Evolutionary conservation across 1,284 basidiomycete genomes (phyloP).

Genomic region (Mycocalia duriaeana): DNA sequence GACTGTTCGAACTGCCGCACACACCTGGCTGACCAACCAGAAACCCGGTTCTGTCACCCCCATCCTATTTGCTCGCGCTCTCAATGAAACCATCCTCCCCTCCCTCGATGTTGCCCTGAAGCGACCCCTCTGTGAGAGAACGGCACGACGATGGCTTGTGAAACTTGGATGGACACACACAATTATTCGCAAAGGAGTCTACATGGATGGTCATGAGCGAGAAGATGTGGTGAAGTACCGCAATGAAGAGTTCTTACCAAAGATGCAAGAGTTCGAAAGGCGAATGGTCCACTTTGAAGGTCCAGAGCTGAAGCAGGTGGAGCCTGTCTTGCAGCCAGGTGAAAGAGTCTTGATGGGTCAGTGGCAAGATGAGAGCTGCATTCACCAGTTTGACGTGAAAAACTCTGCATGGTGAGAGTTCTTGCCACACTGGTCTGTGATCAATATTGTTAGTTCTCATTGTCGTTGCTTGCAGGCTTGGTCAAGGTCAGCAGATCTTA

Average conservation of each 20-base stretch:
- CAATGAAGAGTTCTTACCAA: slow-evolving; percentile 23
- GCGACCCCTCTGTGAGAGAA: slow-evolving; percentile 7
- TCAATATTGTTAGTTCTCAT: neutral
- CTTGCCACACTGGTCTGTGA: neutral
- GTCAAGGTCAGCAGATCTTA: neutral
- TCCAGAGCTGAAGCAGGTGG: neutral
- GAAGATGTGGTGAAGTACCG: slow-evolving; percentile 30
- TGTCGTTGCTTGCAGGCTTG: neutral
- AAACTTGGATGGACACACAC: slow-evolving; percentile 22
- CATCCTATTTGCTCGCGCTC: neutral
- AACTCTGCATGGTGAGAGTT: neutral
- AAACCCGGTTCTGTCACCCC: slow-evolving; percentile 4
- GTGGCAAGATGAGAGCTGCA: slow-evolving; percentile 1
- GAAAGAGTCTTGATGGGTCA: neutral
- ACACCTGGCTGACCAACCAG: slow-evolving; percentile 5
- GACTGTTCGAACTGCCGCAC: slow-evolving; percentile 1
- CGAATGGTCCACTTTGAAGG: slow-evolving; percentile 12
- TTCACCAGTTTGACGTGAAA: neutral
- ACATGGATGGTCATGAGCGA: slow-evolving; percentile 34
- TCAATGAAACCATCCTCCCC: slow-evolving; percentile 7
- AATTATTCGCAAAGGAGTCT: slow-evolving; percentile 27
- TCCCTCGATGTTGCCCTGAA: slow-evolving; percentile 5
- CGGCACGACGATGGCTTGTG: slow-evolving; percentile 21
- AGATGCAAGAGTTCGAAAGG: slow-evolving; percentile 20
- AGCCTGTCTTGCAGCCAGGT: neutral